Evolutionary conservation across 805 yeast genomes (phyloP), one percentile per base, ranked within the genome.

Genomic region (Kuraishia hungarica): DNA sequence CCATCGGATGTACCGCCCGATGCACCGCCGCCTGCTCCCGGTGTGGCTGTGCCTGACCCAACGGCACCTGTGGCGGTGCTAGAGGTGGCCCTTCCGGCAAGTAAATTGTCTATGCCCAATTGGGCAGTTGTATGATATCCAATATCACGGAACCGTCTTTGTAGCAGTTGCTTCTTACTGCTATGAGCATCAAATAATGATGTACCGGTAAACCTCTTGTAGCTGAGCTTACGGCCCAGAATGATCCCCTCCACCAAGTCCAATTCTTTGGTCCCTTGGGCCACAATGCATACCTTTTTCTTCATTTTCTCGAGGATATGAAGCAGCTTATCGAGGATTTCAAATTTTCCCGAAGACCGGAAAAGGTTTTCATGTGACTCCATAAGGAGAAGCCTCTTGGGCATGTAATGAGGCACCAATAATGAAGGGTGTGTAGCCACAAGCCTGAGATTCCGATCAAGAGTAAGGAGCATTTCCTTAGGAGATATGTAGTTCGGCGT

Each of bases 211-310:
- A 85, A 79, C 60, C 96, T 79, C 57, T 77, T 78, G 63, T 87
- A 86, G 58, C 78, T 77, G 46, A 89, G 68, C 43, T 73, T 73
- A 62, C 88, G 82, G 1, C 97, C 97, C n/a, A 87, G 72, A 15
- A 90, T 64, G 50, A 86, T 74, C 0, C 92, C 87, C 67, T 91
- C 97, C 6, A 91, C 75, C 51, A 91, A 70, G 64, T 91, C 96
- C 58, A 87, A 66, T 63, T 87, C 94, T 63, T 86, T 84, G 22
- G 84, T 76, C 61, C 76, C 79, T 43, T 79, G 77, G 0, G 90
- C 86, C 2, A 84, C 78, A 11, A 87, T 73, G 4, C 76, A 64
- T 2, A 78, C 60, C 15, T 73, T 66, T 24, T 61, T 65, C 1
- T 57, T 48, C 46, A 57, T 56, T 13, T 60, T 57, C 21, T 54